Evolutionary conservation across 1,139 yeast genomes (phyloP).

Genomic region (Kodamaea ohmeri): DNA sequence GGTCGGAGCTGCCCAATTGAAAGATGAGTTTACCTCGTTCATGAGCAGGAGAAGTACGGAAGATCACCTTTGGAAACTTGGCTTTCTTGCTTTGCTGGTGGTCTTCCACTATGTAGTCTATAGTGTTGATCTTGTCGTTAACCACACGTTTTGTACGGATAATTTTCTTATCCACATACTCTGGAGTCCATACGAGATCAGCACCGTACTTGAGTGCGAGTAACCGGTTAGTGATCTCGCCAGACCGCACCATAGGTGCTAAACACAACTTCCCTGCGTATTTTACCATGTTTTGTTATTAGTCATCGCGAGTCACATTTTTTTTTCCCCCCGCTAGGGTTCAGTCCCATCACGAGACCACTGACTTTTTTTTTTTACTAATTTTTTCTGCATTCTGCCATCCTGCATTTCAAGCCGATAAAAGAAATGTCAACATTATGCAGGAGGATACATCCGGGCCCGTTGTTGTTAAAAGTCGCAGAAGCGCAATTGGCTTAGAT

Average conservation of each 20-base stretch:
- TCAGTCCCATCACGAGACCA: slow-evolving; percentile 1
- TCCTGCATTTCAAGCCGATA: background rate
- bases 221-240: slow-evolving; percentile 87
- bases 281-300: slow-evolving; percentile 18
- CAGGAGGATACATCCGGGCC: background rate
- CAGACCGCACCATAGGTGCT: slow-evolving; percentile 96
- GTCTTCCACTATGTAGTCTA: slow-evolving; percentile 46
- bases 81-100: slow-evolving; percentile 8
- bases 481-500: too few relatives aligned
- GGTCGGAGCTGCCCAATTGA: slow-evolving; percentile 85
- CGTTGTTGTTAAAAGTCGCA: too few relatives aligned
- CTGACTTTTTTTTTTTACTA: background rate
- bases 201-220: slow-evolving; percentile 82
- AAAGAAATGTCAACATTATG: slow-evolving; percentile 4
- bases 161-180: slow-evolving; percentile 82
- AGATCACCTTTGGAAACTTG: slow-evolving; percentile 46
- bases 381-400: background rate
- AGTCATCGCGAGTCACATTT: background rate
- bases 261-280: slow-evolving; percentile 68
- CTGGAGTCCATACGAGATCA: slow-evolving; percentile 95
- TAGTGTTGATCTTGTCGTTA: slow-evolving; percentile 54
- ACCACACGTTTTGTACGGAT: slow-evolving; percentile 61
- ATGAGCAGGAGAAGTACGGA: slow-evolving; percentile 63
- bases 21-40: slow-evolving; percentile 71
- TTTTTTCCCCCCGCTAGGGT: background rate